Conservation (phyloP, 1,139 yeast genomes). For the Lodderomyces oxycetoniae region DNA sequence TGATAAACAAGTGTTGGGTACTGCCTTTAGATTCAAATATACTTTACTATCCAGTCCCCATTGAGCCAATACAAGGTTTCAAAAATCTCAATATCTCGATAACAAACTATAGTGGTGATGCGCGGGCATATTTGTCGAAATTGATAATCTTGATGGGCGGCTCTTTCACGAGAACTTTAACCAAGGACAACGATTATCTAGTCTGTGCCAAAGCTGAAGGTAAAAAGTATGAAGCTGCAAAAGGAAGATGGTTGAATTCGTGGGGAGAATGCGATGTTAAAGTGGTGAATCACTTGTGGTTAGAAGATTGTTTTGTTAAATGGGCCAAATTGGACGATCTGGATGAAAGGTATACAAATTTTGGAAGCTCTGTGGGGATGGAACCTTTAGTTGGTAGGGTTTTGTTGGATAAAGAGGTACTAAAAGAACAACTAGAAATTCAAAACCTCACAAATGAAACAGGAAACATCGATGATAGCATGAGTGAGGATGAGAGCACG, state of each 20-base stretch:
- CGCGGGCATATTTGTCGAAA: constrained; percentile 63
- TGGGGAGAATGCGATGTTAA: constrained; percentile 35
- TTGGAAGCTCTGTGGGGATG: constrained; percentile 35
- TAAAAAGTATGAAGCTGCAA: constrained; percentile 69
- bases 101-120: constrained; percentile 82
- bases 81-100: constrained; percentile 53
- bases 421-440: constrained; percentile 3
- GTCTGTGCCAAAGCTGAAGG: constrained; percentile 69
- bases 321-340: constrained; percentile 52
- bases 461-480: constrained; percentile 29
- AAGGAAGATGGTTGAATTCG: constrained; percentile 46
- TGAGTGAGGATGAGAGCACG: constrained; percentile 27
- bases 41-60: constrained; percentile 70
- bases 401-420: constrained; percentile 35
- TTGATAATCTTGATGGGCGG: constrained; percentile 76
- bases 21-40: constrained; percentile 52
- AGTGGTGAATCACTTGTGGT: constrained; percentile 78
- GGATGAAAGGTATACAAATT: constrained; percentile 40
- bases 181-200: constrained; percentile 64
- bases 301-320: constrained; percentile 70
- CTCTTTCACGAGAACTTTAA: constrained; percentile 63
- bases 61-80: constrained; percentile 48
- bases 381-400: constrained; percentile 51
- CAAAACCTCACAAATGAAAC: constrained; percentile 12
- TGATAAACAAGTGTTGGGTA: constrained; percentile 52